These are phyloP conservation scores for Pisolithus sp. DNA, from an alignment of 768 basidiomycete species.

Conservation along the genomic window DNA sequence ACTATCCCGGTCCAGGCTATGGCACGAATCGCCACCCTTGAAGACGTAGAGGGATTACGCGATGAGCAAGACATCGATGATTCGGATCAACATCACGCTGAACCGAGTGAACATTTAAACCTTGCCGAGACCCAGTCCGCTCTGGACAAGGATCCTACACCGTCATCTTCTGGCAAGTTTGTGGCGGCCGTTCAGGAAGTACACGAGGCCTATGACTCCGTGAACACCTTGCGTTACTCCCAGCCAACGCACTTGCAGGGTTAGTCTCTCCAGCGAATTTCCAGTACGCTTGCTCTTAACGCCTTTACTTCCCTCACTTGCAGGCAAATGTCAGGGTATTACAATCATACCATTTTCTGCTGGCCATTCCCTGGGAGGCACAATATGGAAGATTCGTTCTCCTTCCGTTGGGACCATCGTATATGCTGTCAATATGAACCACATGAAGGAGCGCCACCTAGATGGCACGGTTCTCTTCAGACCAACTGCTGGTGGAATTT, in stretches of 20 bases:
- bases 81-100: constrained; percentile 17
- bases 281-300: constrained; percentile 1
- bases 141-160: constrained; percentile 17
- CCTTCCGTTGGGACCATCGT: constrained; percentile 93
- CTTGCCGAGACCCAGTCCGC: constrained; percentile 8
- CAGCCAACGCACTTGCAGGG: constrained; percentile 95
- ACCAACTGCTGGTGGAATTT: constrained; percentile 66
- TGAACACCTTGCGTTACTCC: constrained; percentile 90
- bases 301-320: background rate
- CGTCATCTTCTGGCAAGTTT: constrained; percentile 37
- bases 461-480: constrained; percentile 88
- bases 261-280: constrained; percentile 27
- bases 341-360: constrained; percentile 94
- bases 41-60: constrained; percentile 78
- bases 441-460: constrained; percentile 91
- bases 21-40: constrained; percentile 84
- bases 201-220: constrained; percentile 85
- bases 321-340: constrained; percentile 86
- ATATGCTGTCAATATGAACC: constrained; percentile 93
- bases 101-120: constrained; percentile 16
- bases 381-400: constrained; percentile 98
- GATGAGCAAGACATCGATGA: constrained; percentile 61
- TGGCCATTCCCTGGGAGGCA: constrained; percentile 92
- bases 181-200: constrained; percentile 80
- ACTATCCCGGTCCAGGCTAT: constrained; percentile 95